Conservation (phyloP, 108 stramenopile species). For the Craspedostauros australis region DNA sequence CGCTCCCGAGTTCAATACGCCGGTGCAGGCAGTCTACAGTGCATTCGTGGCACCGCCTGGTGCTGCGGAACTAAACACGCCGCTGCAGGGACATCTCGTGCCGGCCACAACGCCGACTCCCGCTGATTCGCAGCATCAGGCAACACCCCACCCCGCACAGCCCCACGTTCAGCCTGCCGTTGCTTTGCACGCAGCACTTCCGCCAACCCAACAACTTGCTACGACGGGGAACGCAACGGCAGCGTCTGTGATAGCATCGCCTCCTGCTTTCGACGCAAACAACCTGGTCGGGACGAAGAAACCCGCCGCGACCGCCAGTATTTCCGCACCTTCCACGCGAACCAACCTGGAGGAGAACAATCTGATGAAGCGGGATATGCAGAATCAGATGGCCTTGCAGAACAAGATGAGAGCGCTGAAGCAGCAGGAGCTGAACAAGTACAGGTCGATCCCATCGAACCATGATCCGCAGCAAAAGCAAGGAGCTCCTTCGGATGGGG, state of each 20-base stretch:
- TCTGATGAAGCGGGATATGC: constrained; percentile 84
- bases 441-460: constrained; percentile 30
- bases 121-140: not conserved
- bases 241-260: constrained; percentile 4
- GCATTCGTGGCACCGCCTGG: not conserved
- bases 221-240: constrained; percentile 4
- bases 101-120: too few relatives aligned
- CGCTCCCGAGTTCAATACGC: constrained; percentile 4
- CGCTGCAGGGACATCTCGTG: too few relatives aligned
- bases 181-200: constrained; percentile 7
- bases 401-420: constrained; percentile 80
- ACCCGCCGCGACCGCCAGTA: not conserved
- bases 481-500: not conserved
- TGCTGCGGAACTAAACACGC: not conserved
- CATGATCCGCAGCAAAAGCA: too few relatives aligned
- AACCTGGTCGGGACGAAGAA: not conserved
- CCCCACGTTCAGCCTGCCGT: not conserved
- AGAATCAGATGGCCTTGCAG: constrained; percentile 71
- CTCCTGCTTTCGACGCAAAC: not conserved
- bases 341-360: constrained; percentile 61
- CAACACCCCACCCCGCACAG: not conserved
- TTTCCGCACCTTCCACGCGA: constrained; percentile 19
- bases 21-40: constrained; percentile 16
- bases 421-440: constrained; percentile 72
- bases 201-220: constrained; percentile 38